Evolutionary conservation across 495 filamentous ascomycete genomes (phyloP), one percentile per base, ranked within the genome.

Genomic region (Penicillium odoratum): DNA sequence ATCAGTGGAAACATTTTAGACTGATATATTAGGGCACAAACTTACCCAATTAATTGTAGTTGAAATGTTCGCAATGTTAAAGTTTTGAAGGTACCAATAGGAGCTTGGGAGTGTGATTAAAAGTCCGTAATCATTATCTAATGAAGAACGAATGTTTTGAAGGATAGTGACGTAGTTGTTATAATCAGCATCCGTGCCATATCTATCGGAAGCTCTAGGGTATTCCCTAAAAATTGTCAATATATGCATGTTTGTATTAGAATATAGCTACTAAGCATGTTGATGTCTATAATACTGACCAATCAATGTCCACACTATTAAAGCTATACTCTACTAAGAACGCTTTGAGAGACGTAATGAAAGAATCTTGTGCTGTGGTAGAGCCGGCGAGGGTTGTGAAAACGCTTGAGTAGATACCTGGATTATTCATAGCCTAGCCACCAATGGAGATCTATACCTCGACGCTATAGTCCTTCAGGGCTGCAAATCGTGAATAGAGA

Each of bases 221-320:
- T 21, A 21, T 21, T 21, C 21, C 21, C 21, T 21, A 21, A 21
- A 21, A 21, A 21, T 21, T 21, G 21, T 21, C 21, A 21, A 21
- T 48, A 48, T 48, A 33, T 44, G 31, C 31, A 33, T 33, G 31
- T 33, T 33, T 33, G 31, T 33, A 33, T 3, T 3, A 33, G 31
- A 33, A 33, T 3, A 33, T 33, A 33, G 31, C 31, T 33, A 21
- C 21, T 2, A 21, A 21, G 21, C 1, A 21, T 21, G 21, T 21
- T 21, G 21, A 1, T 21, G 21, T 21, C 21, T 21, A 21, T 21
- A 21, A 21, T 7, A 21, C 30, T 33, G 5, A 33, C 82, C 83
- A 85, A 59, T 85, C 83, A n/a, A 86, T 46, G 58, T 86, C 83
- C 1, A 84, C 64, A 1, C 84, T 84, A 47, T 81, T 66, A 51